A percentile compares a stretch with the other conserved stretches of the same genome.
phyloP scores from a whole-genome alignment of 2,329 filamentous ascomycete species.

The Colletotrichum eremochloae region DNA sequence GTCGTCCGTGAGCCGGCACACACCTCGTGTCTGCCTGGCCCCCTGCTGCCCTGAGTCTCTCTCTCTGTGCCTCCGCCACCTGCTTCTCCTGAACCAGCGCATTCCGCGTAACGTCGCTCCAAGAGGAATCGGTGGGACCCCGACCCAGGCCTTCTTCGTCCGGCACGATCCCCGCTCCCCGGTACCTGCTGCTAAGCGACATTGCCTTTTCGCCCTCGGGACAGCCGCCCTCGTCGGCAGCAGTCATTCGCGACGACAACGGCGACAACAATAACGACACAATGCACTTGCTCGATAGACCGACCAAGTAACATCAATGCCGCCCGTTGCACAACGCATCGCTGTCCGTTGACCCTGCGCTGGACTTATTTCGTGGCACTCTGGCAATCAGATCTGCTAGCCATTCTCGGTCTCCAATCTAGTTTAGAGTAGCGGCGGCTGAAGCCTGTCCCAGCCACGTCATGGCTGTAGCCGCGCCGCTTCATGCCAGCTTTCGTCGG shows the following conservation, averaged over 20 bases:
- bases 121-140: conserved; percentile 31
- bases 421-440: neutral
- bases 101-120: conserved; percentile 31
- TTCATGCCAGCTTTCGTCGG: neutral
- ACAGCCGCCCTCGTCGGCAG: neutral
- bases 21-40: conserved; percentile 19
- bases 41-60: neutral
- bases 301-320: neutral
- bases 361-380: neutral
- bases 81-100: conserved; percentile 24
- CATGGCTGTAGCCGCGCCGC: neutral
- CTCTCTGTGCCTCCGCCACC: conserved; percentile 18
- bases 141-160: conserved; percentile 2
- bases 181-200: conserved; percentile 9
- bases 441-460: neutral
- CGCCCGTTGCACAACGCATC: neutral
- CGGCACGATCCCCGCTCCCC: conserved; percentile 14
- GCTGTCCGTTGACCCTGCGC: neutral
- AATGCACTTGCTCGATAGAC: neutral
- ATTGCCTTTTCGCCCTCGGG: conserved; percentile 14
- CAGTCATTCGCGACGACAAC: neutral
- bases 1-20: neutral
- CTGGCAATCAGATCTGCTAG: neutral
- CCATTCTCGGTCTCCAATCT: neutral
- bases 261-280: too few species aligned